Base-by-base conservation (phyloP, 129 eudicot genomes). In the Chrysanthemum makinoi region DNA sequence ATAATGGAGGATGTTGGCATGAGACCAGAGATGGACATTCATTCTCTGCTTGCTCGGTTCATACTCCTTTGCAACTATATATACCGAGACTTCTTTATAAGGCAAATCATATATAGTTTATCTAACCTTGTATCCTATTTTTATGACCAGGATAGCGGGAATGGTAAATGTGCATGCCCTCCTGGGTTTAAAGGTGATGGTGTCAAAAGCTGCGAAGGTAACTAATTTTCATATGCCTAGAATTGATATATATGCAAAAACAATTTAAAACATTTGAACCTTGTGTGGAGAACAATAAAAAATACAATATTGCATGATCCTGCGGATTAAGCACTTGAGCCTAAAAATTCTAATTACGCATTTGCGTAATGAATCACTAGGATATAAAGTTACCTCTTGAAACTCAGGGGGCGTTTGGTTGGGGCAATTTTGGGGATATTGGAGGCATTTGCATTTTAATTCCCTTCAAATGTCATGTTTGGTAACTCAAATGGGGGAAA, bases 1-100 rank as follows among this genome's bases (percentile, higher is more conserved):
- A 86, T 69, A 88, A 95, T 44, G 99, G 99, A 50, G 98, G 96
- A 74, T 94, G 97, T 83, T 94, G 98, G 97, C 91, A 91, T 75
- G 96, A 87, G 68, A 77, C 81, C 56, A 85, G 86, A 66, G 77
- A 86, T 57, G 97, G 95, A 50, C 81, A 69, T 47, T 75, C 84
- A 30, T 86, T 68, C 79, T 86, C 99, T 59, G 99, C 99, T 81
- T 95, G 99, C 72, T 77, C 69, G 92, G 99, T 89, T 20, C 2
- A 28, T 64, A 10, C 58, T 47, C 44, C 49, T 28, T 65, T 17
- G 13, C 10, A 57, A 63, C 48, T 66, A 30, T 49, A n/a, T 65
- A 17, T 66, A 26, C 0, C 48, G 28, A 48, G 18, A 30, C 50
- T 13, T 66, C 63, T 53, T 8, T 53, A 30, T 60, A 46, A 10